Percentiles rank a stretch among this genome's conserved stretches.
phyloP scores from a whole-genome alignment of 140 eudicot species.

The Oenanthe javanica region DNA sequence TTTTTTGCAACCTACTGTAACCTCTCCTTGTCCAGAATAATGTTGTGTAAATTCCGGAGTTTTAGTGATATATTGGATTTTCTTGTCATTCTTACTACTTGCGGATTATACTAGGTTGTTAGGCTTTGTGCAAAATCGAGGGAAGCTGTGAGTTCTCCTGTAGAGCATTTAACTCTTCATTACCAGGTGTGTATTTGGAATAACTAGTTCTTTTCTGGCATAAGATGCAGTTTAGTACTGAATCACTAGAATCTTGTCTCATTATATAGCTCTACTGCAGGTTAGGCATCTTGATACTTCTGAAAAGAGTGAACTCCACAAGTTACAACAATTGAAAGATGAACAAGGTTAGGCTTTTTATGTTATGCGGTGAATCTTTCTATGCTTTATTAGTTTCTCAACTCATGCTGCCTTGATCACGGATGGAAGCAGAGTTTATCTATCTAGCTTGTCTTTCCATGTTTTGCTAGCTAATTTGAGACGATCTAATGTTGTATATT shows the following conservation, averaged over 20 bases:
- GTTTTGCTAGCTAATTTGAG: neutral
- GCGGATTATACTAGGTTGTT: conserved; percentile 51
- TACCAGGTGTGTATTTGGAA: conserved; percentile 65
- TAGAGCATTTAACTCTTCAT: conserved; percentile 96
- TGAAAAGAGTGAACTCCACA: conserved; percentile 98
- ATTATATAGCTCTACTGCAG: conserved; percentile 23
- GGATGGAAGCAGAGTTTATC: neutral
- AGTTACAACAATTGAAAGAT: conserved; percentile 89
- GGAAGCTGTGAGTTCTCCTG: conserved; percentile 99
- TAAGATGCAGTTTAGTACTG: neutral
- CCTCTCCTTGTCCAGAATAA: neutral
- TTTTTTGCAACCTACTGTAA: neutral
- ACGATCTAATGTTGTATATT: no score
- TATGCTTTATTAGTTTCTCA: neutral
- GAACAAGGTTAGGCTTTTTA: conserved; percentile 64
- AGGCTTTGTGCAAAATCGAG: conserved; percentile 98
- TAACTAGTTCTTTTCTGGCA: neutral
- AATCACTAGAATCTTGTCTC: neutral
- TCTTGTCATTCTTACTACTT: neutral
- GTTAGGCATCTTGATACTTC: conserved; percentile 99
- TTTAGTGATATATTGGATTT: neutral
- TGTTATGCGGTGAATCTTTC: neutral
- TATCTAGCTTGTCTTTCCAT: neutral
- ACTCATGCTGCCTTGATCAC: neutral
- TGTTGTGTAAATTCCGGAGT: neutral